A percentile compares a stretch with the other conserved stretches of the same genome.
phyloP scores from a whole-genome alignment of 768 basidiomycete genomes.

The Boletus subparvulus region DNA sequence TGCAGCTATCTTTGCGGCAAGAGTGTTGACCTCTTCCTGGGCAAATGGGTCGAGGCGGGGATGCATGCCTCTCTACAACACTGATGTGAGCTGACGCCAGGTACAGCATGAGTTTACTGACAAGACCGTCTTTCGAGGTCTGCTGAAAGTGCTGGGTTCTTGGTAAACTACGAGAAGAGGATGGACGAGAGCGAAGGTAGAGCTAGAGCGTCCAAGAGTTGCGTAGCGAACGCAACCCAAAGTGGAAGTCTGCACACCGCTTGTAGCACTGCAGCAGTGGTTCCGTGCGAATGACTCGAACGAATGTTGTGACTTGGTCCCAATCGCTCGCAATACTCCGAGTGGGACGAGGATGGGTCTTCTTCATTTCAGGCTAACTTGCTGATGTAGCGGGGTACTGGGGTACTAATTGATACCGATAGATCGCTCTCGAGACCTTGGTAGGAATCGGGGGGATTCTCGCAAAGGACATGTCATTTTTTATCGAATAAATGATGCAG shows the following conservation, averaged over 20 bases:
- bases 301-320: no score
- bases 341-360: not conserved
- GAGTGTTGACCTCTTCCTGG: slow-evolving; percentile 27
- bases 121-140: slow-evolving; percentile 23
- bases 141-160: not conserved
- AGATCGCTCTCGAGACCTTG: no score
- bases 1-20: slow-evolving; percentile 18
- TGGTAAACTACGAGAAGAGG: not conserved
- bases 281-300: slow-evolving; percentile 15
- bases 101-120: slow-evolving; percentile 21
- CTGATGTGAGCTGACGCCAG: slow-evolving; percentile 18
- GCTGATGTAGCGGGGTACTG: not conserved
- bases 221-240: slow-evolving; percentile 10
- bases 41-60: slow-evolving; percentile 20
- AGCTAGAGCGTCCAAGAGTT: not conserved
- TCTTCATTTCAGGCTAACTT: not conserved
- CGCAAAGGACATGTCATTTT: not conserved
- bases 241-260: not conserved
- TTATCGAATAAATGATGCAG: not conserved
- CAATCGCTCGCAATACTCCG: not conserved
- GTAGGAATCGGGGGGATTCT: not conserved
- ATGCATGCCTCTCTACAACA: slow-evolving; percentile 23
- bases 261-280: not conserved
- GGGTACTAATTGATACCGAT: not conserved
- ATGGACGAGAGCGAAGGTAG: not conserved